Conservation (phyloP, 805 yeast genomes). For the Allodekkera sacchari region DNA sequence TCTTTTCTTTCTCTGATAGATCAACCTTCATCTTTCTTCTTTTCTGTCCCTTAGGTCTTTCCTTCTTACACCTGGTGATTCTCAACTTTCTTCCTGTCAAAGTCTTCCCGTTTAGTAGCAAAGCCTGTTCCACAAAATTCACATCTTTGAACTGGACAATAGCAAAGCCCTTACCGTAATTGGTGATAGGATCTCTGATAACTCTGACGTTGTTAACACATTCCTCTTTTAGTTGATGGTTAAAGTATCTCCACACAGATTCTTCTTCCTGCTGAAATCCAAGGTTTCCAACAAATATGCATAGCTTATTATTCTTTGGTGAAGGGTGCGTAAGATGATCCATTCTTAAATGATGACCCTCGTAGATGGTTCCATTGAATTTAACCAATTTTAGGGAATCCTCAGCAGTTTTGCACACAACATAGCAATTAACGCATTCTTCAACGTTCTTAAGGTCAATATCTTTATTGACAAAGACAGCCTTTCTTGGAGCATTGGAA, state of each 20-base stretch:
- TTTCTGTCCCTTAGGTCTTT: slow-evolving; percentile 19
- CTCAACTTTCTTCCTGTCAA: slow-evolving; percentile 55
- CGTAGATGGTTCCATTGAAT: slow-evolving; percentile 62
- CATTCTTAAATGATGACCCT: slow-evolving; percentile 73
- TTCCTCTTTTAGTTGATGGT: slow-evolving; percentile 26
- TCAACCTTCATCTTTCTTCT: slow-evolving; percentile 12
- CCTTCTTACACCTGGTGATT: slow-evolving; percentile 55
- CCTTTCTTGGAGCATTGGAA: slow-evolving; percentile 84
- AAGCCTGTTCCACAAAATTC: slow-evolving; percentile 70
- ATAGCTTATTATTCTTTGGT: slow-evolving; percentile 72
- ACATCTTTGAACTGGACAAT: slow-evolving; percentile 81
- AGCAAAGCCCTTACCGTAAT: slow-evolving; percentile 96
- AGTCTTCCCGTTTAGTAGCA: slow-evolving; percentile 66
- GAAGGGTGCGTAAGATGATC: slow-evolving; percentile 93
- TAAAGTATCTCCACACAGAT: slow-evolving; percentile 75
- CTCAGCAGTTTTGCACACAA: slow-evolving; percentile 59
- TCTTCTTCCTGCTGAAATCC: slow-evolving; percentile 93
- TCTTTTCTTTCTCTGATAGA: slow-evolving; percentile 60
- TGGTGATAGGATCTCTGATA: slow-evolving; percentile 86
- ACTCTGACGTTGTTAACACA: slow-evolving; percentile 87
- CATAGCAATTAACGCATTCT: slow-evolving; percentile 80
- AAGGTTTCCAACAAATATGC: slow-evolving; percentile 87
- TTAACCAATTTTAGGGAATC: slow-evolving; percentile 36
- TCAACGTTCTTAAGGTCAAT: slow-evolving; percentile 67
- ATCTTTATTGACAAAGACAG: slow-evolving; percentile 76